phyloP scores from a whole-genome alignment of 495 filamentous ascomycete species.

The Niebla homalea region DNA sequence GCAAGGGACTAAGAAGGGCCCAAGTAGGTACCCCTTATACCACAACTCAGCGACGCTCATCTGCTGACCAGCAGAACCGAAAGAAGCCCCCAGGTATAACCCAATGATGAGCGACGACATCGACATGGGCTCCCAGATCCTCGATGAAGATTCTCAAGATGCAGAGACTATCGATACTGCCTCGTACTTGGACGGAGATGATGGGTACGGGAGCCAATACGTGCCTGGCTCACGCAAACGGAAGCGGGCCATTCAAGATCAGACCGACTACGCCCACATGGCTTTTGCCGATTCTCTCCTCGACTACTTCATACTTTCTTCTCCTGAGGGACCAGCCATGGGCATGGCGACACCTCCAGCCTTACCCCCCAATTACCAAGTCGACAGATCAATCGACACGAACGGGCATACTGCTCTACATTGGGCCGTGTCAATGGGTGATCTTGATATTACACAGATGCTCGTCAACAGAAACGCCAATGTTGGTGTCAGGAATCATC shows the following conservation, averaged over 20 bases:
- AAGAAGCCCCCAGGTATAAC: constrained; percentile 7
- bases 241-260: constrained; percentile 50
- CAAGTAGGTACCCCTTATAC: constrained; percentile 15
- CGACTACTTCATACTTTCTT: constrained; percentile 83
- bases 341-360: constrained; percentile 48
- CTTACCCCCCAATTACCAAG: constrained; percentile 69
- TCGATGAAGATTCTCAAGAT: constrained; percentile 72
- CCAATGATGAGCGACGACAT: constrained; percentile 37
- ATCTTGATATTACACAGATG: constrained; percentile 77
- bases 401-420: constrained; percentile 83
- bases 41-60: not conserved
- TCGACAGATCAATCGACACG: constrained; percentile 79
- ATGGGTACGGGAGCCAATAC: constrained; percentile 53
- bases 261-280: constrained; percentile 65
- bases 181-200: constrained; percentile 72
- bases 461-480: constrained; percentile 64
- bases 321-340: constrained; percentile 50
- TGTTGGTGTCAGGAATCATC: constrained; percentile 50
- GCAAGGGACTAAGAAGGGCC: constrained; percentile 26
- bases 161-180: constrained; percentile 66
- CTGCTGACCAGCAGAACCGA: constrained; percentile 13
- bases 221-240: constrained; percentile 61
- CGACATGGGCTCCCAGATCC: constrained; percentile 43
- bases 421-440: constrained; percentile 97
- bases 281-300: constrained; percentile 82